Evolutionary conservation across 306 rosid species (phyloP), one percentile per base, ranked within the genome.

Genomic region (Lathyrus oleraceus): DNA sequence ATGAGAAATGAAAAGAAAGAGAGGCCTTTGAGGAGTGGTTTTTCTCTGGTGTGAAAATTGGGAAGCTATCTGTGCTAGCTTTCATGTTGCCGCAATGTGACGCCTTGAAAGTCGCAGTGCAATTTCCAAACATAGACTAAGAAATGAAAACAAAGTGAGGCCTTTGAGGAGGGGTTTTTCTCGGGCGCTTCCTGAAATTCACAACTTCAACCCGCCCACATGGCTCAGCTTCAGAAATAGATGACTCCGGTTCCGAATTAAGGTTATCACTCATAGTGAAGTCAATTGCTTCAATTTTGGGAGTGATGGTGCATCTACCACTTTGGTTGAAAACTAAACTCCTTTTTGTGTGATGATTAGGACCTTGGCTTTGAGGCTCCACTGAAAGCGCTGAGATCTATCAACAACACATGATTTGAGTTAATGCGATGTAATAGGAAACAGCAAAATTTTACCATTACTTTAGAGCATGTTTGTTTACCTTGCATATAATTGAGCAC

Each of bases 401-500:
- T 58, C 39, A 76, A 65, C 75, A 61, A 38, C 49, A 73, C 68
- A 60, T 15, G 16, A 61, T 71, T 43, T 17, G 45, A 61, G 64
- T 54, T 32, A 69, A 73, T 35, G 27, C 8, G 6, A 73, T 49
- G 47, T 38, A 40, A 16, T 61, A 63, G 51, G n/a, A 44, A 65
- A 32, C 39, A 40, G 12, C 36, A 44, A 57, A 42, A 70, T 10
- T 23, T 69, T 8, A 6, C 77, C 30, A 74, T 53, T 30, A 21
- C 23, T 53, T 28, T 62, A 66, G 45, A 76, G 17, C 17, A 61
- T 54, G 57, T 42, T 10, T 25, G 56, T 79, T 79, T 87, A 94
- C 99, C 93, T 94, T 94, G 87, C 99, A 94, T 47, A 90, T 84
- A 62, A 94, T 87, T 40, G 99, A 94, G 79, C 99, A 94, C 79